These are phyloP conservation scores for Aspergillus tanneri DNA, from an alignment of 2,329 filamentous ascomycete genomes.

Conservation along the genomic window DNA sequence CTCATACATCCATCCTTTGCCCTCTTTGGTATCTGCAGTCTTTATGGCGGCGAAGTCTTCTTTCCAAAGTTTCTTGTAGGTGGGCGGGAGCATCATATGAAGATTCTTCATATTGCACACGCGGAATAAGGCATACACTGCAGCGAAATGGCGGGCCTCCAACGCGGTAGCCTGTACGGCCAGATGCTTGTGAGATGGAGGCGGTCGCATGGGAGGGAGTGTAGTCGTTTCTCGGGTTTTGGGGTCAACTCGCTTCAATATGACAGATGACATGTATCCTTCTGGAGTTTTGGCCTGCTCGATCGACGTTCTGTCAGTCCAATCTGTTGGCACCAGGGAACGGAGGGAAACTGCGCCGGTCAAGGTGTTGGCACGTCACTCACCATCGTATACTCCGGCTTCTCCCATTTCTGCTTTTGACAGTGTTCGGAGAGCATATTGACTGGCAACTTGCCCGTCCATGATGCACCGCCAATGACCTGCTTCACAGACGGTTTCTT, in stretches of 20 bases:
- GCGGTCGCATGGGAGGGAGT: slow-evolving; percentile 79
- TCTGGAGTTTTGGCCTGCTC: slow-evolving; percentile 64
- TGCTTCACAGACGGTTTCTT: slow-evolving; percentile 66
- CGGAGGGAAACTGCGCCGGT: background rate
- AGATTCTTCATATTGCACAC: slow-evolving; percentile 95
- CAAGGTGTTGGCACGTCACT: slow-evolving; percentile 19
- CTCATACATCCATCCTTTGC: slow-evolving; percentile 84
- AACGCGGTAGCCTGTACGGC: slow-evolving; percentile 75
- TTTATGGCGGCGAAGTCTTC: slow-evolving; percentile 80
- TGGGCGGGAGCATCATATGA: slow-evolving; percentile 88
- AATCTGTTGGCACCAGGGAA: background rate
- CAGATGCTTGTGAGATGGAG: slow-evolving; percentile 71
- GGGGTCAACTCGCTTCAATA: slow-evolving; percentile 68
- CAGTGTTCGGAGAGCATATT: slow-evolving; percentile 93
- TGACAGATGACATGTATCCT: slow-evolving; percentile 77
- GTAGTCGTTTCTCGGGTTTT: slow-evolving; percentile 78
- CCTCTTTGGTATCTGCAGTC: slow-evolving; percentile 73
- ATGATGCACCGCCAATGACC: slow-evolving; percentile 88
- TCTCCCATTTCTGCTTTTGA: slow-evolving; percentile 93
- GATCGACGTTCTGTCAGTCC: slow-evolving; percentile 16
- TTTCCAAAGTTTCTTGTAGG: slow-evolving; percentile 88
- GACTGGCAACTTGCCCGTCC: slow-evolving; percentile 95
- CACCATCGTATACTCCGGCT: slow-evolving; percentile 84
- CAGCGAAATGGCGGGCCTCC: slow-evolving; percentile 90
- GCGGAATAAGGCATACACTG: slow-evolving; percentile 85